Conservation (phyloP, 1,139 yeast genomes). For the Komagataea norvegica region DNA sequence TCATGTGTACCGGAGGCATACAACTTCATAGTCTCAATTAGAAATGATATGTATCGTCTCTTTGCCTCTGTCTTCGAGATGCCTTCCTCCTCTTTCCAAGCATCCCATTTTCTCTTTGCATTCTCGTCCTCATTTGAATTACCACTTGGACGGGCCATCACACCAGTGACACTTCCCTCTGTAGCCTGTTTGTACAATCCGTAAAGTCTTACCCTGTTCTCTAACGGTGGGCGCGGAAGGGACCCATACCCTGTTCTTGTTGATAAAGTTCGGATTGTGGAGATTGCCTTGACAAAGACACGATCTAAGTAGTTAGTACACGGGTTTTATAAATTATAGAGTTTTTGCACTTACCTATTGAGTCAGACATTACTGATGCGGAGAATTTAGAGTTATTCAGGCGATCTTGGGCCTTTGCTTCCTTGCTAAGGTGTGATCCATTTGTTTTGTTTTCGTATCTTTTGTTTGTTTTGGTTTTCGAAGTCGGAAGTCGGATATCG, state of each 20-base stretch:
- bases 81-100: slow-evolving; percentile 79
- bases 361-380: slow-evolving; percentile 30
- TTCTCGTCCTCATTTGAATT: slow-evolving; percentile 57
- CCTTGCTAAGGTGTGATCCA: no score
- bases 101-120: slow-evolving; percentile 75
- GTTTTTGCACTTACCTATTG: slow-evolving; percentile 44
- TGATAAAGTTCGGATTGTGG: slow-evolving; percentile 71
- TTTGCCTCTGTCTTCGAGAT: slow-evolving; percentile 70
- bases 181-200: slow-evolving; percentile 88
- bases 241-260: slow-evolving; percentile 65
- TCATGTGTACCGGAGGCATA: slow-evolving; percentile 68
- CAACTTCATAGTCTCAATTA: slow-evolving; percentile 68
- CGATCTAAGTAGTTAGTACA: slow-evolving; percentile 42
- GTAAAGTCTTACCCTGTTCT: slow-evolving; percentile 61
- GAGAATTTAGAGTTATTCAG: background rate
- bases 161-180: slow-evolving; percentile 73
- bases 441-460: no score
- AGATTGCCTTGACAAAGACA: slow-evolving; percentile 74
- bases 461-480: no score
- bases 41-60: slow-evolving; percentile 57
- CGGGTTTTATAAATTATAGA: no score
- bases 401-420: no score
- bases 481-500: no score
- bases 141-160: slow-evolving; percentile 64
- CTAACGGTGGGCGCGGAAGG: slow-evolving; percentile 77